Conservation (phyloP, 768 basidiomycete species). For the Termitomyces sp. region DNA sequence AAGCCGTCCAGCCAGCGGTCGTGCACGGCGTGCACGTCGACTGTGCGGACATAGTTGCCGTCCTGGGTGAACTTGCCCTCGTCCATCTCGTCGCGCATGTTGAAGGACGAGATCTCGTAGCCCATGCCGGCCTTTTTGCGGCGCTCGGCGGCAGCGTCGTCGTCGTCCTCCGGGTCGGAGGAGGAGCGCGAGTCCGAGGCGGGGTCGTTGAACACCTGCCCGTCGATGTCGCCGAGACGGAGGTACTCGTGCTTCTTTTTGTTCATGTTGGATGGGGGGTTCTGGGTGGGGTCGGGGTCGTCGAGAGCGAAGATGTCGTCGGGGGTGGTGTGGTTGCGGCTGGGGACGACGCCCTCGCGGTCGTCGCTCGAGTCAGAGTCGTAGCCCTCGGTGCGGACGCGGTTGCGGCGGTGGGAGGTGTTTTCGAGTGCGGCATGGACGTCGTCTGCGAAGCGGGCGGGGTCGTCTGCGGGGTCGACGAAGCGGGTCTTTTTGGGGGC, state of each 20-base stretch:
- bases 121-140: constrained; percentile 87
- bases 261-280: not conserved
- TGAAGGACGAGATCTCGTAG: constrained; percentile 89
- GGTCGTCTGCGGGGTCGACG: constrained; percentile 70
- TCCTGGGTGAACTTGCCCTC: constrained; percentile 97
- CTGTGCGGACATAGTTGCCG: constrained; percentile 78
- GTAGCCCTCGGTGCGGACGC: constrained; percentile 81
- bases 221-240: constrained; percentile 91
- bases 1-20: constrained; percentile 96
- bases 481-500: constrained; percentile 66
- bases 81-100: constrained; percentile 99
- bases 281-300: constrained; percentile 9
- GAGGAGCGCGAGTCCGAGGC: constrained; percentile 28
- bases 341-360: constrained; percentile 88
- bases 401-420: constrained; percentile 55
- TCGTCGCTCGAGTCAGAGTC: constrained; percentile 94
- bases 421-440: constrained; percentile 71
- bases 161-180: constrained; percentile 59
- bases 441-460: constrained; percentile 69
- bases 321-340: constrained; percentile 49
- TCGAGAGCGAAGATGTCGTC: constrained; percentile 80
- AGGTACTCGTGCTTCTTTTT: constrained; percentile 51
- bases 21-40: constrained; percentile 88
- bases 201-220: constrained; percentile 76
- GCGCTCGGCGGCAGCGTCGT: constrained; percentile 71